Conservation (phyloP, 2,329 filamentous ascomycete species). For the Paecilomyces formosus region DNA sequence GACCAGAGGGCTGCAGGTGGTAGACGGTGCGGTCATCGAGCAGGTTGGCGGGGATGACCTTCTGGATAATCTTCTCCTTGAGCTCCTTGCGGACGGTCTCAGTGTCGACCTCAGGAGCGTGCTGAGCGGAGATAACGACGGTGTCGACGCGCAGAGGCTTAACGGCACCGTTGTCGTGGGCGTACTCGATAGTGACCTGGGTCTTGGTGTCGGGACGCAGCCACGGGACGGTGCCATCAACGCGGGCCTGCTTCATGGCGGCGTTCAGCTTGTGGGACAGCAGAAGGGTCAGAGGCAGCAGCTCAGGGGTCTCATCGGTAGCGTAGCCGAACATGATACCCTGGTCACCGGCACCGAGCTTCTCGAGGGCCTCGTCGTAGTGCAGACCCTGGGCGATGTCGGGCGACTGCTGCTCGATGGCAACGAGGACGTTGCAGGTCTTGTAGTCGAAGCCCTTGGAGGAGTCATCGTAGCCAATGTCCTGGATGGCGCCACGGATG, state of each 20-base stretch:
- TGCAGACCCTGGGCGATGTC: slow-evolving; percentile 99
- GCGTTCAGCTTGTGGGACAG: slow-evolving; percentile 96
- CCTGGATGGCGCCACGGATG: slow-evolving; percentile 90
- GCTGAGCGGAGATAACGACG: slow-evolving; percentile 92
- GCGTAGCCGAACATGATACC: slow-evolving; percentile 99
- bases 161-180: slow-evolving; percentile 86
- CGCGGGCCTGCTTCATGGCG: slow-evolving; percentile 84
- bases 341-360: slow-evolving; percentile 97
- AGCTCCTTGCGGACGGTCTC: slow-evolving; percentile 92
- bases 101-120: slow-evolving; percentile 79
- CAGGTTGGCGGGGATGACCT: slow-evolving; percentile 85
- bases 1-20: slow-evolving; percentile 97
- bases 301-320: slow-evolving; percentile 96
- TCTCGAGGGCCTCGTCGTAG: slow-evolving; percentile 94
- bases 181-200: slow-evolving; percentile 98
- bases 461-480: slow-evolving; percentile 96
- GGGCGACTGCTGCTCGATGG: slow-evolving; percentile 98
- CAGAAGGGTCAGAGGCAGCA: slow-evolving; percentile 87
- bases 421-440: slow-evolving; percentile 96
- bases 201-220: slow-evolving; percentile 99
- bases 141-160: slow-evolving; percentile 90
- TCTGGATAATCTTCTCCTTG: slow-evolving; percentile 93
- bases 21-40: slow-evolving; percentile 91
- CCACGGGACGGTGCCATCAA: slow-evolving; percentile 83
- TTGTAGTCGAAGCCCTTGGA: slow-evolving; percentile 99